Conservation (phyloP, 2,329 filamentous ascomycete species). For the Aspergillus texensis region DNA sequence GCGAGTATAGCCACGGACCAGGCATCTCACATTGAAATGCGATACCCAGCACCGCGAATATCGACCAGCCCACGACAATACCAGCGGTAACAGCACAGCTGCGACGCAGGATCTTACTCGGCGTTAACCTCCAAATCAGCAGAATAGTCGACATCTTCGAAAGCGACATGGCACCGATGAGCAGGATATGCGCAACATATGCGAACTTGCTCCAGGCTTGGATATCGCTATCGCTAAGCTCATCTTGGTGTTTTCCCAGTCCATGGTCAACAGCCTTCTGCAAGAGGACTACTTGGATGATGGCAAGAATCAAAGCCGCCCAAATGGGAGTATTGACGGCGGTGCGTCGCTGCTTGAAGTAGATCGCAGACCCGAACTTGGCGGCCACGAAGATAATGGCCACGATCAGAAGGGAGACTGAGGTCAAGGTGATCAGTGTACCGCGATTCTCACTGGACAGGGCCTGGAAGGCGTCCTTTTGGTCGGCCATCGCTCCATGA, state of each 20-base stretch:
- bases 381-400: constrained; percentile 19
- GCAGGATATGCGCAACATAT: constrained; percentile 17
- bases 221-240: constrained; percentile 8
- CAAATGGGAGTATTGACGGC: constrained; percentile 11
- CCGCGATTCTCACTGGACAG: not conserved
- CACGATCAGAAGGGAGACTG: constrained; percentile 10
- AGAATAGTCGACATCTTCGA: constrained; percentile 8
- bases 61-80: not conserved
- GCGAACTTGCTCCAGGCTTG: constrained; percentile 10
- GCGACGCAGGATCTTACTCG: not conserved
- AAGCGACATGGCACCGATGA: constrained; percentile 15
- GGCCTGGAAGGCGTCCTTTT: not conserved
- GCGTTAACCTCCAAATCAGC: not conserved
- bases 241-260: constrained; percentile 14
- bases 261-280: constrained; percentile 20
- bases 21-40: not conserved
- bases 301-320: constrained; percentile 15
- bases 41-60: not conserved
- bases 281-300: constrained; percentile 16
- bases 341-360: constrained; percentile 19
- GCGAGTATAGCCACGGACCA: not conserved
- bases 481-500: not conserved
- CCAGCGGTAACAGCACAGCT: not conserved
- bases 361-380: constrained; percentile 16
- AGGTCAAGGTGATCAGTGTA: not conserved